These are phyloP conservation scores for Pythium rishiriense DNA, from an alignment of 352 stramenopile species.

Conservation along the genomic window DNA sequence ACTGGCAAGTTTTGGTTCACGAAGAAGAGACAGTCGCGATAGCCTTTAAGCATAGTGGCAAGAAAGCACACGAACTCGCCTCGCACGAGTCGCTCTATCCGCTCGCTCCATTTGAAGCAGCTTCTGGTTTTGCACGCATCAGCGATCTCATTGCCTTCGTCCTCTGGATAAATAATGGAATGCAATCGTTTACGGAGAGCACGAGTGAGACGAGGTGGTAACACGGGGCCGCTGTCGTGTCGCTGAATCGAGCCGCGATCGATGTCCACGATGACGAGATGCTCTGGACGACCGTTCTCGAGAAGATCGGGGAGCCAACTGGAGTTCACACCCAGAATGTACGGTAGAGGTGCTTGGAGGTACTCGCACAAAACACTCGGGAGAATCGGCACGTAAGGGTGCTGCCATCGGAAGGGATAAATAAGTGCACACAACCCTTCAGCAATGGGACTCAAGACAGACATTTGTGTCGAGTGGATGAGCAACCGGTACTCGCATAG, in stretches of 20 bases:
- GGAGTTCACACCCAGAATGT: conserved; percentile 80
- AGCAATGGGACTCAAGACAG: conserved; percentile 67
- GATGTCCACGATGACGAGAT: conserved; percentile 82
- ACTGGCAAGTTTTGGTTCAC: conserved; percentile 84
- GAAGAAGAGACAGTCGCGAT: conserved; percentile 86
- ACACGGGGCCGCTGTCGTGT: conserved; percentile 55
- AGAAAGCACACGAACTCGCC: conserved; percentile 79
- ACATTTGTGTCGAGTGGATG: conserved; percentile 76
- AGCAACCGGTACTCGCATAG: conserved; percentile 82
- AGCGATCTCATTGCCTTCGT: conserved; percentile 16
- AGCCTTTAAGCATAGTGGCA: conserved; percentile 65
- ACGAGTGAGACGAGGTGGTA: conserved; percentile 54
- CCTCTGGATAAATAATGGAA: conserved; percentile 45
- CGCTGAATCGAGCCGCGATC: conserved; percentile 67
- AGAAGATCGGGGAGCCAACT: conserved; percentile 67
- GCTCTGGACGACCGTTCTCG: conserved; percentile 69
- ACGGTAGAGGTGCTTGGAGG: conserved; percentile 77
- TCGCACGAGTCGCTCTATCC: conserved; percentile 62
- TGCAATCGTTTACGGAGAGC: conserved; percentile 53
- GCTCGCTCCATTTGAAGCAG: conserved; percentile 30
- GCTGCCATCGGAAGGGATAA: conserved; percentile 86
- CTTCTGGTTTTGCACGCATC: not conserved
- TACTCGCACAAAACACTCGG: conserved; percentile 83
- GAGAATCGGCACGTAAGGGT: conserved; percentile 83
- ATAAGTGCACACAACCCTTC: conserved; percentile 78